Evolutionary conservation across 2,329 filamentous ascomycete genomes (phyloP), one percentile per base, ranked within the genome.

Genomic region (Pseudocercospora macadamiae): DNA sequence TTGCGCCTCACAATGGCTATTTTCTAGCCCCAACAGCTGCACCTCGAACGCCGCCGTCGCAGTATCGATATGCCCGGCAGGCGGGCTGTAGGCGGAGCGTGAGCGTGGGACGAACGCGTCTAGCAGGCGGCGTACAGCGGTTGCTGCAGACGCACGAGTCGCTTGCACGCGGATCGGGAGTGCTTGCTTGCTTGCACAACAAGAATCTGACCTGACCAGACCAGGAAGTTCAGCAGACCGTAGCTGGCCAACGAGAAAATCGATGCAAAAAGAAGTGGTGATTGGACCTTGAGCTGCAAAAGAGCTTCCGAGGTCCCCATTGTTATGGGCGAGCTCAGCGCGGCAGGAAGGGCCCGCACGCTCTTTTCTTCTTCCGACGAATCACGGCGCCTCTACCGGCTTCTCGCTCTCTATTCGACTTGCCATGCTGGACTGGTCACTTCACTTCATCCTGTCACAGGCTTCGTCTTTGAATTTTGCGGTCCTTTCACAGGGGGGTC

Each of bases 371-470:
- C 23, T 18, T 49, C 47, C 47, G 47, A 49, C 47, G 47, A 49
- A 49, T 49, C 47, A 49, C n/a, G 14, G 9, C n/a, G 42, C 42
- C 8, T 4, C 9, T 21, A n/a, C 25, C 42, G 42, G 42, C 42
- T 23, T 45, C n/a, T 45, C 42, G 42, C 42, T 25, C 14, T 25
- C 42, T 45, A 45, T 45, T 45, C 42, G 45, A 49, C 14, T 25
- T 49, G 23, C 26, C 25, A 32, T 32, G 25, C 45, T n/a, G 25
- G 23, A 12, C 21, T 14, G 12, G 28, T 26, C 30, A 39, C 34
- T 16, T 53, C 19, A 59, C 57, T 51, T 59, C 57, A 54, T 55
- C 57, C 54, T 47, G 32, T 53, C 48, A 21, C 32, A n/a, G 36
- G 32, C 44, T 32, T 49, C 28, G 42, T 23, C 8, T 26, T 4